These are phyloP conservation scores for Aspergillus homomorphus DNA, from an alignment of 495 filamentous ascomycete species.

Conservation along the genomic window DNA sequence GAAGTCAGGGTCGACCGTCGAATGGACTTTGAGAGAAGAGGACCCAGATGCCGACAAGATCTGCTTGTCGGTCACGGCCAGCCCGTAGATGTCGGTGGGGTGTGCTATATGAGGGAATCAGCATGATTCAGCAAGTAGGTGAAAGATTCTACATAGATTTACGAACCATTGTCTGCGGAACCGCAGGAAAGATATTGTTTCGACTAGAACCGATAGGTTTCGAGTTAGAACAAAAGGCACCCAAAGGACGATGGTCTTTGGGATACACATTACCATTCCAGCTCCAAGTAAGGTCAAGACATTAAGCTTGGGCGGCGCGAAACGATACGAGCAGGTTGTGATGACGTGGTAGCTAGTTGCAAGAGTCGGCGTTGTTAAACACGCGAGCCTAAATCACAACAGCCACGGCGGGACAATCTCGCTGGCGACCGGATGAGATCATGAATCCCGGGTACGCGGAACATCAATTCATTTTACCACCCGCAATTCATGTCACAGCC, in stretches of 20 bases:
- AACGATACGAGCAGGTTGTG: not conserved
- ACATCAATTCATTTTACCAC: not conserved
- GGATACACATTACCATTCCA: slow-evolving; percentile 1
- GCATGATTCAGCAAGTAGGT: slow-evolving; percentile 3
- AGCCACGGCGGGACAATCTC: slow-evolving; percentile 2
- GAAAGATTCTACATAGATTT: not conserved
- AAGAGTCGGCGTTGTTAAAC: not conserved
- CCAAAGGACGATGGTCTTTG: not conserved
- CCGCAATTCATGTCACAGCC: not conserved
- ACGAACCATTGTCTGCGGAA: slow-evolving; percentile 79
- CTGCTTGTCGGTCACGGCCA: slow-evolving; percentile 75
- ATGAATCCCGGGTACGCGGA: not conserved
- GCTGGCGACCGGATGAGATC: slow-evolving; percentile 1
- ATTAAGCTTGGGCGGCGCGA: not conserved
- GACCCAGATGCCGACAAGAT: slow-evolving; percentile 81
- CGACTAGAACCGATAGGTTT: slow-evolving; percentile 55
- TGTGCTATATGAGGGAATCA: slow-evolving; percentile 59
- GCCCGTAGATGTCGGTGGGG: slow-evolving; percentile 80
- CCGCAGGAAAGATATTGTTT: slow-evolving; percentile 96
- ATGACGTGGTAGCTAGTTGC: not conserved
- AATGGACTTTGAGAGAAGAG: slow-evolving; percentile 73
- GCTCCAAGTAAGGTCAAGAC: not conserved
- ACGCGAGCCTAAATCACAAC: not conserved
- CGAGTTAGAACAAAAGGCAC: not conserved
- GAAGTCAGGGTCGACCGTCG: slow-evolving; percentile 64